Percentiles rank a stretch among this genome's conserved stretches.
phyloP scores from a whole-genome alignment of 169 alveolate genomes.

The Plasmodium relictum region DNA sequence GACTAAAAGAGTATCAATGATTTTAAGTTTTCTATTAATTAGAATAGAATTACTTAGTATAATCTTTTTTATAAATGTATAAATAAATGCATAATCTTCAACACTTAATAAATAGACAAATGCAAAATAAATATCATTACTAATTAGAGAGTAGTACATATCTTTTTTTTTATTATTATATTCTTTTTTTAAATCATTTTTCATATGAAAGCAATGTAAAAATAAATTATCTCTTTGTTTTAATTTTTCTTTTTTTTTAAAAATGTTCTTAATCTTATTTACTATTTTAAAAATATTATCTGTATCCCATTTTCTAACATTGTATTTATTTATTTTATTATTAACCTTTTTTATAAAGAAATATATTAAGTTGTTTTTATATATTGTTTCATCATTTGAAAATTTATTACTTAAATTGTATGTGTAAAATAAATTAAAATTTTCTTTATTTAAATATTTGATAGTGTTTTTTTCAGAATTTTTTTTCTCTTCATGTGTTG shows the following conservation, averaged over 20 bases:
- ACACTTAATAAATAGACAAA: slow-evolving; percentile 10
- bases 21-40: slow-evolving; percentile 21
- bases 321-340: slow-evolving; percentile 25
- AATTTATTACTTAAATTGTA: no score
- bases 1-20: slow-evolving; percentile 13
- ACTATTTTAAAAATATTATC: slow-evolving; percentile 19
- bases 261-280: background rate
- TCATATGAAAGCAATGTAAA: background rate
- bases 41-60: slow-evolving; percentile 7
- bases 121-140: slow-evolving; percentile 27
- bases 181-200: background rate
- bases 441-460: no score
- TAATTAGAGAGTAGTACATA: slow-evolving; percentile 9
- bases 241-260: background rate
- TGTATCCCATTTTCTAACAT: slow-evolving; percentile 18
- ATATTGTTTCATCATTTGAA: no score
- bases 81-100: slow-evolving; percentile 25
- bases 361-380: background rate
- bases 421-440: no score
- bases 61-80: slow-evolving; percentile 18
- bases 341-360: background rate
- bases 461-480: no score
- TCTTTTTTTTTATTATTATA: background rate
- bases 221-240: background rate
- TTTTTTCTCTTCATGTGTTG: no score